Base-by-base conservation (phyloP, 2,329 filamentous ascomycete genomes). In the Ambrosiella xylebori region DNA sequence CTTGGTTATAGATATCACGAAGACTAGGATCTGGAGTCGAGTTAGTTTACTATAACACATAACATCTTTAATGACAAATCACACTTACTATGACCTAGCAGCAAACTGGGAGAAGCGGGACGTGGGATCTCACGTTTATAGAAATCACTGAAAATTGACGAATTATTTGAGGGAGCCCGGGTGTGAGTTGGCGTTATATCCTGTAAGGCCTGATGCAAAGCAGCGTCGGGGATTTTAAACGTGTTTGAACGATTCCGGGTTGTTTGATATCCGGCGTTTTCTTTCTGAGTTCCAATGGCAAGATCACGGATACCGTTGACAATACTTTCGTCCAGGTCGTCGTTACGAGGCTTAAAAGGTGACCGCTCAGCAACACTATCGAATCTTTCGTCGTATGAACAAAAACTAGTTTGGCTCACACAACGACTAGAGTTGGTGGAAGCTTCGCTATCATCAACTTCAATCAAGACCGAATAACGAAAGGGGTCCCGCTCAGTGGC, bases 371-470 rank as follows among this genome's bases (percentile, higher is more conserved):
- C 40, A 36, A 8, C 41, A 50, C 56, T 58, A 44, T 57, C 51
- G 45, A 36, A 39, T n/a, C 56, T 47, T 27, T 57, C 57, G 52
- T 60, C 59, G 55, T 57, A 60, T 36, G 59, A 60, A 51, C 59
- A 60, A 54, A 40, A 60, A 47, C 59, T 60, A 27, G 56, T 40
- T 44, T 56, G 39, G 45, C 59, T 60, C 47, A 44, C 59, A 55
- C 59, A 60, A 53, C 59, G 59, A 47, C 59, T 60, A 19, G 59
- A 58, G 15, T 57, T 50, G 15, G 59, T 52, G 52, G 53, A 56
- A 36, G 49, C 45, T 17, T 51, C 52, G 39, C 47, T 57, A 45
- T 60, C 56, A 50, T 60, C 59, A 19, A 60, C 15, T 40, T 60
- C 59, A 37, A 60, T 40, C 3, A 60, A 49, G 37, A 60, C 38